A percentile compares a stretch with the other conserved stretches of the same genome.
These are phyloP conservation scores for Rhexocercosporidium sp. DNA, from an alignment of 2,329 filamentous ascomycete species.

Conservation along the genomic window DNA sequence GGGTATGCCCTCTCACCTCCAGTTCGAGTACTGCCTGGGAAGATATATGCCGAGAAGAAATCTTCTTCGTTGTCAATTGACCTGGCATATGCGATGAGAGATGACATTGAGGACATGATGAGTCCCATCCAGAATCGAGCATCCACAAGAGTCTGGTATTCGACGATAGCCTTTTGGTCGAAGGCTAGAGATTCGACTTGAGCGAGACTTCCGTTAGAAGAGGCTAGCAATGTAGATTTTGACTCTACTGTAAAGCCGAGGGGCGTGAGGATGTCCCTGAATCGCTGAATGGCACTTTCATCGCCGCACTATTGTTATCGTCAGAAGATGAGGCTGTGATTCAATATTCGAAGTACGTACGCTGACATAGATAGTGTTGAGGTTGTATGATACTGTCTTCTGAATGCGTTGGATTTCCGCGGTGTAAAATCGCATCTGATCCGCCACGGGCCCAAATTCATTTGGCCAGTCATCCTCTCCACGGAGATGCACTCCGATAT, in stretches of 20 bases:
- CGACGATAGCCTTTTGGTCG: conserved; percentile 32
- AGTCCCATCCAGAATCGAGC: conserved; percentile 32
- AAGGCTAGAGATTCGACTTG: conserved; percentile 27
- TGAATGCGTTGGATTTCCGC: conserved; percentile 25
- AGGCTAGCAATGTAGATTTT: conserved; percentile 28
- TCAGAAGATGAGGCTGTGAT: background rate
- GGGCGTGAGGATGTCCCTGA: conserved; percentile 23
- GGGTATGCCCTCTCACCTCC: conserved; percentile 16
- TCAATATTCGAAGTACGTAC: background rate
- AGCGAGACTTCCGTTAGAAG: conserved; percentile 15
- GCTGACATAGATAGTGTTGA: conserved; percentile 33
- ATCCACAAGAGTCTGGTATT: conserved; percentile 31
- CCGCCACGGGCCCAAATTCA: conserved; percentile 21
- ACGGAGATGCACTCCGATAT: conserved; percentile 35
- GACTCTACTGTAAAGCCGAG: conserved; percentile 30
- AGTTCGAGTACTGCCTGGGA: conserved; percentile 25
- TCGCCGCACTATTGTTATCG: conserved; percentile 28
- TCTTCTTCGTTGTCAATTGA: conserved; percentile 25
- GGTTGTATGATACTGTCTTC: background rate
- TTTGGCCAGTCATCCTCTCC: conserved; percentile 35
- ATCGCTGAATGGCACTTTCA: conserved; percentile 25
- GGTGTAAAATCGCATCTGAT: conserved; percentile 30
- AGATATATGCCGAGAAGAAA: conserved; percentile 30
- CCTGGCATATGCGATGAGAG: conserved; percentile 32
- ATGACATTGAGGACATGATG: conserved; percentile 33